Base-by-base conservation (phyloP, 495 filamentous ascomycete genomes). In the Cercophora sp. region DNA sequence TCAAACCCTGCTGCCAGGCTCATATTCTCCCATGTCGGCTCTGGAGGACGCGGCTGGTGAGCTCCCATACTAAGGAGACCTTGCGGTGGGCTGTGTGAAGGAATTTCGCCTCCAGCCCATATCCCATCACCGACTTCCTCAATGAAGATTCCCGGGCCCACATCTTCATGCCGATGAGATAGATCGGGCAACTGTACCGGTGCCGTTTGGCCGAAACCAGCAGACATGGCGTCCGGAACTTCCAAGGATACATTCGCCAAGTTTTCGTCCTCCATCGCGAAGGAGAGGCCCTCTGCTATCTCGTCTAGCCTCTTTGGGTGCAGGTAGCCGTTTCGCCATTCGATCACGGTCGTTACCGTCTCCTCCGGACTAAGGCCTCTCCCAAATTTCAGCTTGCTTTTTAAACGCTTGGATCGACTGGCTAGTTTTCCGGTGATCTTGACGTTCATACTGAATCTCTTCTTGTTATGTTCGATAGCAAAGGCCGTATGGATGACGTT, bases 401-500 rank as follows among this genome's bases (percentile, higher is more conserved):
- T 57, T 32, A 58, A 0, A 31, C 42, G 19, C 25, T 57, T 51
- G 5, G 54, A 50, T 3, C 24, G 8, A n/a, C 20, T 41, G 16
- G 48, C 29, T 0, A 63, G 54, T 15, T 40, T 59, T 3, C 67
- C 68, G 24, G 51, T 58, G 13, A 71, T 54, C 5, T 64, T 51
- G 15, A 71, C 61, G 11, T 52, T 62, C 52, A 71, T 65, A 41
- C 60, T 51, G 54, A 71, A 71, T 10, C 47, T 53, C 26, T 55
- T 56, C 20, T 56, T 55, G 32, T 67, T 60, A 34, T 71, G 68
- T 29, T 68, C 55, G 31, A 70, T 49, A 2, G 65, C 61, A 19
- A 71, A 71, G 2, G 55, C 68, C 18, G 68, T 67, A 32, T 68
- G 61, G 40, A 71, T 57, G 3, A 54, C 36, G 35, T 61, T 62